Conservation (phyloP, 306 rosid species). For the Corylus americana region DNA sequence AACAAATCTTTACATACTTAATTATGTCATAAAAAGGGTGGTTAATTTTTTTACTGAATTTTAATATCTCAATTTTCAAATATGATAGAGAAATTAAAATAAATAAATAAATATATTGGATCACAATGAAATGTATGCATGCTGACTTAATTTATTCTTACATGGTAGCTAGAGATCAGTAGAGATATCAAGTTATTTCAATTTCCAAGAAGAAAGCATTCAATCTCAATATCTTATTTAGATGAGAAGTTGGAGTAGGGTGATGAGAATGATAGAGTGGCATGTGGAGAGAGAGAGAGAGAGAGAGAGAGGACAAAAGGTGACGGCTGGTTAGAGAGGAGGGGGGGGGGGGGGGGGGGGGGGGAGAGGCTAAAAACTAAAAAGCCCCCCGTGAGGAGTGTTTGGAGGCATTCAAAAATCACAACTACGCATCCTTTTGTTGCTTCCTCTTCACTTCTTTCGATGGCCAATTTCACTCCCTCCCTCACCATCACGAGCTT, state of each 20-base stretch:
- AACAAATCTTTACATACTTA: no score
- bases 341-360: conserved; percentile 20
- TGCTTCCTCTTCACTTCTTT: conserved; percentile 78
- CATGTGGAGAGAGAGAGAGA: conserved; percentile 51
- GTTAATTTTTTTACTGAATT: no score
- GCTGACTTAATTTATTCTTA: conserved; percentile 5
- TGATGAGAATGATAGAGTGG: conserved; percentile 45
- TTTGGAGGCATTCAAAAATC: conserved; percentile 91
- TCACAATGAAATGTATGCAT: conserved; percentile 7
- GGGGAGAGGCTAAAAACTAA: conserved; percentile 13
- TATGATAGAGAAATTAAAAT: not conserved
- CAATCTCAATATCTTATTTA: conserved; percentile 18
- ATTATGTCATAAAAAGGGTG: no score
- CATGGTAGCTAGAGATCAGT: not conserved
- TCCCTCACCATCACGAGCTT: conserved; percentile 60
- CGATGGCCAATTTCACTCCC: conserved; percentile 61
- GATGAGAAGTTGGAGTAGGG: conserved; percentile 19
- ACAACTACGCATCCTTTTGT: conserved; percentile 62
- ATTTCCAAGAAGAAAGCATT: conserved; percentile 23
- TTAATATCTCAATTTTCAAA: no score
- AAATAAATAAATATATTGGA: not conserved
- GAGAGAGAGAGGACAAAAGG: conserved; percentile 30
- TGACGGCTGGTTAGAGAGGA: conserved; percentile 27
- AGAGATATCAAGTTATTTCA: not conserved
- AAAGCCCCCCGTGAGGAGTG: conserved; percentile 97